phyloP scores from a whole-genome alignment of 176 grass and related monocot species.

The Musa beccarii region DNA sequence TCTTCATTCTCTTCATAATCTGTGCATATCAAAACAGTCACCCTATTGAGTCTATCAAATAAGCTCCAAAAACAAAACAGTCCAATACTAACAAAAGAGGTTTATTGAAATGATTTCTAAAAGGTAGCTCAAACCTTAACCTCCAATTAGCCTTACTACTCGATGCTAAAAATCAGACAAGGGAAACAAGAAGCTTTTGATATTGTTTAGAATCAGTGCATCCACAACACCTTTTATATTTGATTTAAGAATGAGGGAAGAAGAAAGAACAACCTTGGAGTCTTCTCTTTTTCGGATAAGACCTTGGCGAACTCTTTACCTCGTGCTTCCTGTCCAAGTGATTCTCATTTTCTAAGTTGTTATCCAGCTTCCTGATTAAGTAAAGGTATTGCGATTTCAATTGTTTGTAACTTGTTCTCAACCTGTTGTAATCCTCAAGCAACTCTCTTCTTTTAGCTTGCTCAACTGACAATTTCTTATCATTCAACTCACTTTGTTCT shows the following conservation, averaged over 20 bases:
- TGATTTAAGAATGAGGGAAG: not conserved
- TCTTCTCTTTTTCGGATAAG: not conserved
- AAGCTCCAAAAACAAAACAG: too few relatives aligned
- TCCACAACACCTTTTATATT: too few relatives aligned
- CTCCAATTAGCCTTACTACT: too few relatives aligned
- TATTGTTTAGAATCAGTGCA: too few relatives aligned
- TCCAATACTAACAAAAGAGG: too few relatives aligned
- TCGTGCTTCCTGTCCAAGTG: not conserved
- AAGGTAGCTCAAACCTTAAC: too few relatives aligned
- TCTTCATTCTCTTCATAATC: not conserved
- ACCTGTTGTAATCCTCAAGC: slow-evolving; percentile 31
- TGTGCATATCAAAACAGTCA: not conserved
- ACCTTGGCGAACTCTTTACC: not conserved
- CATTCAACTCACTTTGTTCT: slow-evolving; percentile 27
- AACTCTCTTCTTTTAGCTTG: slow-evolving; percentile 40
- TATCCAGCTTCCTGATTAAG: slow-evolving; percentile 11
- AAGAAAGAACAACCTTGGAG: not conserved
- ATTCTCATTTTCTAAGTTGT: slow-evolving; percentile 29
- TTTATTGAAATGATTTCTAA: too few relatives aligned
- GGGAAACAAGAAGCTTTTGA: too few relatives aligned
- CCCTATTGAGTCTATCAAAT: not conserved
- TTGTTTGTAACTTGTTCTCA: slow-evolving; percentile 43
- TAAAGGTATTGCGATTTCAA: not conserved
- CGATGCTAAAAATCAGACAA: too few relatives aligned
- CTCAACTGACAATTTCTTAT: slow-evolving; percentile 30